Base-by-base conservation (phyloP, 768 basidiomycete species). In the Galerina sulciceps region DNA sequence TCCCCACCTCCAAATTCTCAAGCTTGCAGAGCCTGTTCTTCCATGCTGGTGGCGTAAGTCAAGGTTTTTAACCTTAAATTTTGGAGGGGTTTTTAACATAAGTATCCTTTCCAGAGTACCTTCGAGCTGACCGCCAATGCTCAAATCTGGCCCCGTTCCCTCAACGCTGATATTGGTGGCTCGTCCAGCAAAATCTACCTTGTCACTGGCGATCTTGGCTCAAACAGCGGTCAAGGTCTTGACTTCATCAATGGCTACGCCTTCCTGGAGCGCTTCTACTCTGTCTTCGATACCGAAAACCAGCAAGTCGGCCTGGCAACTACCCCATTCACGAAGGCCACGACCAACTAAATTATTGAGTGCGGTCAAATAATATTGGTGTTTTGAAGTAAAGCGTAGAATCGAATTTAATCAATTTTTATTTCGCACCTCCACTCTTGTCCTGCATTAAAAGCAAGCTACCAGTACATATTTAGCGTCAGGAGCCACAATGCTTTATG, bases 81-180 rank as follows among this genome's bases (percentile, higher is more conserved):
- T n/a, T n/a, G n/a, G n/a, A n/a, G n/a, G n/a, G 26, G 8, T 31
- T 31, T 8, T 31, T 31, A 31, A 5, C 4, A 31, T 14, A 18
- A 34, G 37, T 15, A n/a, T 17, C n/a, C 42, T 44, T 6, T 44
- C n/a, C 59, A 85, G 81, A 71, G 71, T 14, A 79, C 78, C 10
- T 87, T 79, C 63, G 82, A 84, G 68, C 63, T 90, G 55, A 85
- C 83, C 2, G 67, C 84, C 17, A 86, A 88, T 62, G 87, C 85
- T 6, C 88, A 91, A 76, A 84, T 87, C 60, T 90, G 87, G 86
- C 88, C 87, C 0, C 82, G 85, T 45, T 65, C 75, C 4, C 74
- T 85, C 61, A 89, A 90, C 73, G 69, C 74, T 14, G 71, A 73
- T 34, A 79, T 91, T 11, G 86, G 86, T 56, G 89, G 89, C 45